Percentiles rank a stretch among this genome's conserved stretches.
Conservation (phyloP, 805 yeast species). For the Hanseniaspora taiwanica region DNA sequence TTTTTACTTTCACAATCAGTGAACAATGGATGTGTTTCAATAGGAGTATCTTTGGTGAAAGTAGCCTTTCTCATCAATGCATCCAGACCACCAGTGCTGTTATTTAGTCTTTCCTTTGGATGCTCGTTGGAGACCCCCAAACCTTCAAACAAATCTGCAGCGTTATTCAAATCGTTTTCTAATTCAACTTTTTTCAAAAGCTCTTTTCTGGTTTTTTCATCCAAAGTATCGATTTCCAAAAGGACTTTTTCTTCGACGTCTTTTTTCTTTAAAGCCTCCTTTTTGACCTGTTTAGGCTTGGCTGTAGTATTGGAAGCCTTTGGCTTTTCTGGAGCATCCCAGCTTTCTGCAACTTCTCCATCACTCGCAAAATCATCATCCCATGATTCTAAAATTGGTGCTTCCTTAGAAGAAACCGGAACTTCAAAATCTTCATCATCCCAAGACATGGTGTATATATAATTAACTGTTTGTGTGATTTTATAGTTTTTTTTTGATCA, state of each 20-base stretch:
- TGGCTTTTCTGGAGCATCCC: slow-evolving; percentile 78
- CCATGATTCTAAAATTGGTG: slow-evolving; percentile 57
- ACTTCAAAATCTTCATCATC: slow-evolving; percentile 89
- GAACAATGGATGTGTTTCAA: slow-evolving; percentile 70
- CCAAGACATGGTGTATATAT: slow-evolving; percentile 21
- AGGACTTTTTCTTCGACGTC: slow-evolving; percentile 26
- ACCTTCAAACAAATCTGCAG: slow-evolving; percentile 83
- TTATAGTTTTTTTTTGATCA: too few species aligned
- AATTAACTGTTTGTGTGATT: background rate
- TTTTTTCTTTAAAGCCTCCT: slow-evolving; percentile 25
- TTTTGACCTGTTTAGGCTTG: slow-evolving; percentile 18
- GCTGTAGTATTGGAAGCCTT: slow-evolving; percentile 19
- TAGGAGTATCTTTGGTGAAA: slow-evolving; percentile 37
- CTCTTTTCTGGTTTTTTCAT: slow-evolving; percentile 61
- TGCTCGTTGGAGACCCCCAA: slow-evolving; percentile 38
- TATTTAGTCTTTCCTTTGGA: slow-evolving; percentile 27
- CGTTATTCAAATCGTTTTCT: slow-evolving; percentile 78
- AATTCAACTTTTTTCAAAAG: slow-evolving; percentile 69
- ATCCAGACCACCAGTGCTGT: slow-evolving; percentile 25
- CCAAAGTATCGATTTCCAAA: slow-evolving; percentile 53
- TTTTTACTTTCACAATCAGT: slow-evolving; percentile 57
- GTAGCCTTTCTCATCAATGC: slow-evolving; percentile 14
- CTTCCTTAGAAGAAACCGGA: slow-evolving; percentile 34
- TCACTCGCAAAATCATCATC: slow-evolving; percentile 49
- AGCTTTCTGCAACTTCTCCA: slow-evolving; percentile 65